phyloP scores from a whole-genome alignment of 1,284 basidiomycete genomes.

The Tausonia pullulans region DNA sequence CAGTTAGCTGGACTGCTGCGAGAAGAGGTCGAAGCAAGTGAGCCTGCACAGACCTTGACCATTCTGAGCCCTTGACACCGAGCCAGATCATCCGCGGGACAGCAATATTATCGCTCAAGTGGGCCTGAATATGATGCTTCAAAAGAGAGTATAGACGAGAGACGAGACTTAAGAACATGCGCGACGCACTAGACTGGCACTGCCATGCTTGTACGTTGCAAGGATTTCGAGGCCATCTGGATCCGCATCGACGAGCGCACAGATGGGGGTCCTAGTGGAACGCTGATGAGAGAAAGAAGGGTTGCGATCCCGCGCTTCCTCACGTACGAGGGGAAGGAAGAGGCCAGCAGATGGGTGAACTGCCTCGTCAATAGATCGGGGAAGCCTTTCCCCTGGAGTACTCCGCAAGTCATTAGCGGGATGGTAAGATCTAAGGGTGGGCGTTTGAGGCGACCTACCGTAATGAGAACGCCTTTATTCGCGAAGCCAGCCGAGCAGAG shows the following conservation, averaged over 20 bases:
- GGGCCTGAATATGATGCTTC: not conserved
- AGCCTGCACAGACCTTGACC: conserved; percentile 39
- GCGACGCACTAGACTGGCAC: too few relatives aligned
- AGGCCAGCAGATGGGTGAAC: conserved; percentile 38
- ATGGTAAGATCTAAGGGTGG: too few relatives aligned
- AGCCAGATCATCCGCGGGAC: conserved; percentile 63
- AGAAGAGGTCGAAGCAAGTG: too few relatives aligned
- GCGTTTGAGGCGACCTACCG: conserved; percentile 16
- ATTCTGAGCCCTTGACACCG: conserved; percentile 60
- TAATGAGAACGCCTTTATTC: conserved; percentile 34
- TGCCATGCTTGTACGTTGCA: conserved; percentile 51
- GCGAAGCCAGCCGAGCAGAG: conserved; percentile 50
- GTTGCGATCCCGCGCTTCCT: too few relatives aligned
- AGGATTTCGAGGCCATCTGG: conserved; percentile 81
- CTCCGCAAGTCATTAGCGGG: too few relatives aligned
- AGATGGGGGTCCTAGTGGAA: conserved; percentile 49
- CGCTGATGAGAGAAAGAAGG: too few relatives aligned
- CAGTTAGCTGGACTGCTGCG: too few relatives aligned
- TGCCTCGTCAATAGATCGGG: conserved; percentile 80
- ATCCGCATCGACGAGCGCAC: conserved; percentile 74
- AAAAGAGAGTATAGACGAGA: too few relatives aligned
- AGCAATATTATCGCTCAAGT: conserved; percentile 48
- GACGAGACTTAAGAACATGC: too few relatives aligned
- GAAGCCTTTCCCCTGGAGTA: conserved; percentile 74
- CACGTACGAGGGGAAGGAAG: too few relatives aligned